Evolutionary conservation across 306 rosid species (phyloP).

Genomic region (Alnus glutinosa): DNA sequence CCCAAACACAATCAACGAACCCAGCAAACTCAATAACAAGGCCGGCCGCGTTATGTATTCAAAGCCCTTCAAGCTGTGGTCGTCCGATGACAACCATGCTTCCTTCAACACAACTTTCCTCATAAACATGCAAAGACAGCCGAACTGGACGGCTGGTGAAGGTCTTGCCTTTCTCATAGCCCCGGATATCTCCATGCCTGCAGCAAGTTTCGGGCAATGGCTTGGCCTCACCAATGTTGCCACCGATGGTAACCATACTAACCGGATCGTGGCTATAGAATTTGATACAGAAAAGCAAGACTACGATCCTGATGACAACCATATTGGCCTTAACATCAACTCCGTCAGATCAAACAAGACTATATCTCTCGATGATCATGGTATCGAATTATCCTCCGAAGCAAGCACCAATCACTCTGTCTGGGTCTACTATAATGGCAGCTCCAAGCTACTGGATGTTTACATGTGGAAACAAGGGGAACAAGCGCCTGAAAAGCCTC

Average conservation of each 20-base stretch:
- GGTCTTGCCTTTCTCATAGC: slow-evolving; percentile 53
- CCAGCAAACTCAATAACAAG: neutral
- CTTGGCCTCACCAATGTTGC: slow-evolving; percentile 47
- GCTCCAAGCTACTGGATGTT: slow-evolving; percentile 38
- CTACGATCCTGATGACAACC: slow-evolving; percentile 39
- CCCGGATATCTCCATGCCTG: slow-evolving; percentile 29
- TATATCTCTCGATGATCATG: slow-evolving; percentile 13
- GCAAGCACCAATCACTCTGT: slow-evolving; percentile 6
- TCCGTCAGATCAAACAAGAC: slow-evolving; percentile 32
- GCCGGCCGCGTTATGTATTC: slow-evolving; percentile 44
- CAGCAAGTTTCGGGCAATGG: slow-evolving; percentile 43
- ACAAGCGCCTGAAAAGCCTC: slow-evolving; percentile 26
- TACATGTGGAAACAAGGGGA: slow-evolving; percentile 30
- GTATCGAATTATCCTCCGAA: slow-evolving; percentile 30
- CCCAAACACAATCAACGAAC: slow-evolving; percentile 19
- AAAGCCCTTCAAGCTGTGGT: slow-evolving; percentile 42
- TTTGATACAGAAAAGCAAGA: slow-evolving; percentile 48
- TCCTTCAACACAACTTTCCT: slow-evolving; percentile 49
- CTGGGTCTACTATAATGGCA: slow-evolving; percentile 44
- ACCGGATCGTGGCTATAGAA: slow-evolving; percentile 45
- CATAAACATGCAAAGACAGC: slow-evolving; percentile 28
- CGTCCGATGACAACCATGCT: slow-evolving; percentile 31
- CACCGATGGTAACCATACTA: slow-evolving; percentile 24
- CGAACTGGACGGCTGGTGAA: slow-evolving; percentile 31
- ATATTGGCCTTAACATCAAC: slow-evolving; percentile 50